Evolutionary conservation across 805 yeast genomes (phyloP).

Genomic region (Saccharomycopsis microspora): DNA sequence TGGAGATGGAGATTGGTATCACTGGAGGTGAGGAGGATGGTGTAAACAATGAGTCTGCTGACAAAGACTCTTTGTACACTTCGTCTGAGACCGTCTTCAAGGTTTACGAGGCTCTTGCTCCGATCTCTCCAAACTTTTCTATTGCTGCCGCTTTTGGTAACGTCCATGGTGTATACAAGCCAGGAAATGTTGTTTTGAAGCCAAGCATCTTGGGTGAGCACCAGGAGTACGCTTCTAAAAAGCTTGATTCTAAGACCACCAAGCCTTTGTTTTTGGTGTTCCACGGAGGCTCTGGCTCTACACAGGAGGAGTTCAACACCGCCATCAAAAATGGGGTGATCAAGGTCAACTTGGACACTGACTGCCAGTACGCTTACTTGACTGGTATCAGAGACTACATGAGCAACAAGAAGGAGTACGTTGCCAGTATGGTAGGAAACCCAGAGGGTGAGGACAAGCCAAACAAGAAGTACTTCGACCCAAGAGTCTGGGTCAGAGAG

Average conservation of each 20-base stretch:
- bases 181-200: constrained; percentile 90
- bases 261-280: constrained; percentile 91
- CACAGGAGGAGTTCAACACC: constrained; percentile 81
- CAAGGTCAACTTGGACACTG: constrained; percentile 98
- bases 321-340: constrained; percentile 93
- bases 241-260: constrained; percentile 32
- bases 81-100: constrained; percentile 88
- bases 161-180: constrained; percentile 99
- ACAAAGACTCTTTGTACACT: constrained; percentile 83
- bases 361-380: constrained; percentile 97
- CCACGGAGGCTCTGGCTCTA: constrained; percentile 99
- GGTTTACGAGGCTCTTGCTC: constrained; percentile 80
- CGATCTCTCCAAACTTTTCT: constrained; percentile 95
- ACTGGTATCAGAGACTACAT: constrained; percentile 96
- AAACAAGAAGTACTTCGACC: constrained; percentile 99
- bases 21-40: constrained; percentile 99
- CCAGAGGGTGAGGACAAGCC: constrained; percentile 99
- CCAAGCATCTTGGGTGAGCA: constrained; percentile 94
- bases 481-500: constrained; percentile 99
- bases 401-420: constrained; percentile 91
- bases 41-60: constrained; percentile 94
- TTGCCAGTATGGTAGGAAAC: constrained; percentile 87
- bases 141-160: constrained; percentile 99
- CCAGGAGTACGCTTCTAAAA: constrained; percentile 70
- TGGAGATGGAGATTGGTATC: constrained; percentile 99